These are phyloP conservation scores for Hamamelis virginiana DNA, from an alignment of 164 flowering plant genomes.

Conservation along the genomic window DNA sequence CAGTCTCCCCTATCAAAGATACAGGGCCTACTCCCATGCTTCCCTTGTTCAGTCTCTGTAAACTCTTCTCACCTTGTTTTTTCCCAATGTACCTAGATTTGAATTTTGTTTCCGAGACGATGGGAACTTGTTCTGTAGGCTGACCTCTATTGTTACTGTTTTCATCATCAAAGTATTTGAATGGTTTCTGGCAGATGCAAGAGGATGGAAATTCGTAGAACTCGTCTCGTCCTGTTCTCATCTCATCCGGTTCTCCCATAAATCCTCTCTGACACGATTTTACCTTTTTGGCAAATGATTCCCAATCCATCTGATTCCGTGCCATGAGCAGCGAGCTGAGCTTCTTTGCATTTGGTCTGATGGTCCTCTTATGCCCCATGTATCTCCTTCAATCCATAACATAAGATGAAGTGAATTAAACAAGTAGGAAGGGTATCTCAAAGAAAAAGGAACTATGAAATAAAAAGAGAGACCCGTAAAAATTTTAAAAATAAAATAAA, in stretches of 20 bases:
- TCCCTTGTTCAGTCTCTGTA: slow-evolving; percentile 6
- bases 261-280: slow-evolving; percentile 78
- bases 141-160: not conserved
- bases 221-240: slow-evolving; percentile 82
- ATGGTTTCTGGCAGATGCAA: slow-evolving; percentile 70
- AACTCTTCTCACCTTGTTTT: slow-evolving; percentile 3
- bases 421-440: not conserved
- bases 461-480: not conserved
- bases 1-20: not conserved
- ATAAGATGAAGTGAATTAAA: slow-evolving; percentile 6
- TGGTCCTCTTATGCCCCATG: slow-evolving; percentile 94
- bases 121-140: not conserved
- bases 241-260: slow-evolving; percentile 98
- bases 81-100: not conserved
- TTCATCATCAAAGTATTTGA: slow-evolving; percentile 6
- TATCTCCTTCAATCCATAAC: slow-evolving; percentile 70
- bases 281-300: slow-evolving; percentile 69
- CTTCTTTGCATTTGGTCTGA: slow-evolving; percentile 88
- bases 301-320: slow-evolving; percentile 69
- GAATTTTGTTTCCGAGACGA: not conserved
- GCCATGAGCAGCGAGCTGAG: slow-evolving; percentile 74
- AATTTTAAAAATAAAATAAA: too few species aligned
- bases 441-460: not conserved
- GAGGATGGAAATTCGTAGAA: slow-evolving; percentile 85
- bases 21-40: slow-evolving; percentile 1